These are phyloP conservation scores for Streptanthus diversifolius DNA, from an alignment of 345 rosid genomes.

Conservation along the genomic window DNA sequence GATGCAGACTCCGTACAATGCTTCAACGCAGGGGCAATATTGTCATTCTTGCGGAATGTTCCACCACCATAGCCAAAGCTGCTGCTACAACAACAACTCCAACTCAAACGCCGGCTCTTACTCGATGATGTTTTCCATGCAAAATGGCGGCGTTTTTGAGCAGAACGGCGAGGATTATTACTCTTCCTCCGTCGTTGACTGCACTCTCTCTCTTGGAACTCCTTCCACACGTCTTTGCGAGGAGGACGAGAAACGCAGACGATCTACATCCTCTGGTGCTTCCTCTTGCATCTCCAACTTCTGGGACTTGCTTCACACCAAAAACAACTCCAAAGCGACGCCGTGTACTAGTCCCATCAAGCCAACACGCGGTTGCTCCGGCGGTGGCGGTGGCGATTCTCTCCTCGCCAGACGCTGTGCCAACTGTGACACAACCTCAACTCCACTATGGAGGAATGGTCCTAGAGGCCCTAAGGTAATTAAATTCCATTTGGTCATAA, in stretches of 20 bases:
- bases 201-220: constrained; percentile 83
- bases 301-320: constrained; percentile 59
- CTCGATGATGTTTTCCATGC: constrained; percentile 35
- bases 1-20: constrained; percentile 39
- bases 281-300: constrained; percentile 50
- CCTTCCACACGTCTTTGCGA: constrained; percentile 71
- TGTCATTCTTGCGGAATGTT: constrained; percentile 38
- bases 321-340: constrained; percentile 32
- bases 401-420: constrained; percentile 85
- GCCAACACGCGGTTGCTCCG: constrained; percentile 18
- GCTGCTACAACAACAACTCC: constrained; percentile 18
- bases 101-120: constrained; percentile 23
- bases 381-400: constrained; percentile 36
- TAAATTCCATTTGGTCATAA: neutral
- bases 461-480: constrained; percentile 69
- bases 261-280: constrained; percentile 34
- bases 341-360: constrained; percentile 27
- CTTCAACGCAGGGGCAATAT: constrained; percentile 36
- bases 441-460: constrained; percentile 93
- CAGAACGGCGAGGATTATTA: constrained; percentile 26
- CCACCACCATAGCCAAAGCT: constrained; percentile 33
- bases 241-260: constrained; percentile 48
- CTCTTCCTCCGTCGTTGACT: constrained; percentile 60
- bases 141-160: constrained; percentile 25
- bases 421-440: constrained; percentile 87